Base-by-base conservation (phyloP, 257 asterid species). In the Solanum etuberosum region DNA sequence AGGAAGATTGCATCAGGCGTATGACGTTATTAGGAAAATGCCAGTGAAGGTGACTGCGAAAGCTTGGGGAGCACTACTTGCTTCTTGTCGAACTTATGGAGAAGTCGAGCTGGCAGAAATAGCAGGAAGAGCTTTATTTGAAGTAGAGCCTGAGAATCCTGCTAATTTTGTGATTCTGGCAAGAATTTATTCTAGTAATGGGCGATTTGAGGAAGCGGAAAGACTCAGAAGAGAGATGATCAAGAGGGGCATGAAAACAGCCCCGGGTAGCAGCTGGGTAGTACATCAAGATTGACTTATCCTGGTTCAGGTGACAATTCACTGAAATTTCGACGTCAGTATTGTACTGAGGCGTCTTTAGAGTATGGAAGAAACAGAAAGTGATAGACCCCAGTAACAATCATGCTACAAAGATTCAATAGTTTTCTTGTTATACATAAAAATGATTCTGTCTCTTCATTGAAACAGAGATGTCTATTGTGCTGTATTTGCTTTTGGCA, bases 41-140 rank as follows among this genome's bases (percentile, higher is more conserved):
- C 92, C 92, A 0, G 90, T 89, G 32, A 88, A 90, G 31, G 93
- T 86, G 67, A 92, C 92, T 84, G 92, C 91, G 3, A 92, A 91
- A 90, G 92, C 93, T 77, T 92, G 94, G 94, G 94, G 93, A 37
- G 93, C 93, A 34, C 89, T 92, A 51, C 91, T 92, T 78, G 93
- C 90, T 31, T 93, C 94, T 76, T 92, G 92, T 80, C 88, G 93
- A 80, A 92, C 88, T 15, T 89, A 91, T 88, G 93, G 92, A 81
- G 92, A 92, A 81, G 90, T 92, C n/a, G 89, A 91, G 71, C 88
- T 92, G 9, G 94, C 92, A 59, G 91, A 92, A 83, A 85, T 91
- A 61, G 91, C 94, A n/a, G 94, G 91, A 34, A 72, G 81, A 84
- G 92, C 91, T 31, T 89, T 92, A 40, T 88, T 91, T 88, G 92